phyloP scores from a whole-genome alignment of 768 basidiomycete species.

The Tylopilus vinaceipallidus region DNA sequence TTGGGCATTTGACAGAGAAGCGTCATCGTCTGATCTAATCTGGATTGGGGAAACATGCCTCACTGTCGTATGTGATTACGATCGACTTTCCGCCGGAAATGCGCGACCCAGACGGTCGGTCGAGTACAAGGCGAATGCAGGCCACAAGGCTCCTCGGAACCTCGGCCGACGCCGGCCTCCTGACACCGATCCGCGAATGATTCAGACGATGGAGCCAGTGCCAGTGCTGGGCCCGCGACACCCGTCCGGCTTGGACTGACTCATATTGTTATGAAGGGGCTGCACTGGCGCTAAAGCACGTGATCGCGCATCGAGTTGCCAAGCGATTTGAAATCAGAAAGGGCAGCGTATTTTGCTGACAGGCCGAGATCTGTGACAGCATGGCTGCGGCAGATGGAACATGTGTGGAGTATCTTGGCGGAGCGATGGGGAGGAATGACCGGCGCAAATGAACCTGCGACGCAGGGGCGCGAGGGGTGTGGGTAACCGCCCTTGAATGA shows the following conservation, averaged over 20 bases:
- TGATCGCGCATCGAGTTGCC: background rate
- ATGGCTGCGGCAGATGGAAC: background rate
- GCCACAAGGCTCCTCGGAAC: slow-evolving; percentile 7
- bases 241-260: background rate
- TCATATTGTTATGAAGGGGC: background rate
- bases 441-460: slow-evolving; percentile 8
- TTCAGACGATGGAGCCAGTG: background rate
- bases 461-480: slow-evolving; percentile 1
- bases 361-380: background rate
- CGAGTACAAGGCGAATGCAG: background rate
- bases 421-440: background rate
- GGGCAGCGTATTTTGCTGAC: background rate
- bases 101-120: background rate
- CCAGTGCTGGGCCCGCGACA: too few species aligned
- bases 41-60: too few species aligned
- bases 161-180: slow-evolving; percentile 6
- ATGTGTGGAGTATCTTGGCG: background rate
- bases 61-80: slow-evolving; percentile 5
- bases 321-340: too few species aligned
- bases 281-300: too few species aligned
- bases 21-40: background rate
- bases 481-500: background rate
- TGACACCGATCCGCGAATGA: background rate
- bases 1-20: background rate
- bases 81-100: background rate